Evolutionary conservation across 2,329 filamentous ascomycete genomes (phyloP).

Genomic region (Clonostachys solani): DNA sequence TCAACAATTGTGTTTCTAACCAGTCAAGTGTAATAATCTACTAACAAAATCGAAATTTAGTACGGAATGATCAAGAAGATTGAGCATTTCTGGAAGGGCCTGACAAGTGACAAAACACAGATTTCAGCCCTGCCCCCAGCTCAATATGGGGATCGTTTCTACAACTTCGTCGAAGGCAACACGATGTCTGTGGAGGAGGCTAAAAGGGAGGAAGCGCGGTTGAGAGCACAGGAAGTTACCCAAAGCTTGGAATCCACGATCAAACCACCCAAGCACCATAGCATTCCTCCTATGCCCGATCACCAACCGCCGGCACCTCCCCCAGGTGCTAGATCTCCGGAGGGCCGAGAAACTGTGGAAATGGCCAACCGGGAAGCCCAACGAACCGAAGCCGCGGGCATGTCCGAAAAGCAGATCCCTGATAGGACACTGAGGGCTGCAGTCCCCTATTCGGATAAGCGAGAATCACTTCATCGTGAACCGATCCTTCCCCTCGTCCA

Average conservation of each 20-base stretch:
- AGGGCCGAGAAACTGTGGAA: conserved; percentile 33
- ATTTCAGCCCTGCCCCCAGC: conserved; percentile 91
- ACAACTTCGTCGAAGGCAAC: conserved; percentile 85
- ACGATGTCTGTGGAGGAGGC: conserved; percentile 89
- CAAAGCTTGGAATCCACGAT: not conserved
- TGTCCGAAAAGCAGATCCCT: conserved; percentile 47
- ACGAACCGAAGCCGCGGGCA: conserved; percentile 22
- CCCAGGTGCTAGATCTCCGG: conserved; percentile 24
- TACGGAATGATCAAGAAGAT: conserved; percentile 93
- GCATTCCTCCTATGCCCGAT: conserved; percentile 38
- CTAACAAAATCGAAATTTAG: conserved; percentile 35
- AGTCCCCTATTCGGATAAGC: conserved; percentile 29
- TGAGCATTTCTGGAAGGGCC: conserved; percentile 95
- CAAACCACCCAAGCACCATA: conserved; percentile 14
- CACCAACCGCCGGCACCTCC: conserved; percentile 39
- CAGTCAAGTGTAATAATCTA: not conserved
- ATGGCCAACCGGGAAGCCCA: conserved; percentile 31
- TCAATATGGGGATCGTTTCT: conserved; percentile 88
- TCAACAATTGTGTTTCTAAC: not conserved
- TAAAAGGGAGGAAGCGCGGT: conserved; percentile 55
- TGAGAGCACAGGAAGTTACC: conserved; percentile 49
- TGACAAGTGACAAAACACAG: conserved; percentile 76
- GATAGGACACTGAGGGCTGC: conserved; percentile 51
- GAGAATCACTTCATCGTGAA: conserved; percentile 54
- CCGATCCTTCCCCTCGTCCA: conserved; percentile 76